Evolutionary conservation across 2,329 filamentous ascomycete species (phyloP), one percentile per base, ranked within the genome.

Genomic region (Xylaria sp.): DNA sequence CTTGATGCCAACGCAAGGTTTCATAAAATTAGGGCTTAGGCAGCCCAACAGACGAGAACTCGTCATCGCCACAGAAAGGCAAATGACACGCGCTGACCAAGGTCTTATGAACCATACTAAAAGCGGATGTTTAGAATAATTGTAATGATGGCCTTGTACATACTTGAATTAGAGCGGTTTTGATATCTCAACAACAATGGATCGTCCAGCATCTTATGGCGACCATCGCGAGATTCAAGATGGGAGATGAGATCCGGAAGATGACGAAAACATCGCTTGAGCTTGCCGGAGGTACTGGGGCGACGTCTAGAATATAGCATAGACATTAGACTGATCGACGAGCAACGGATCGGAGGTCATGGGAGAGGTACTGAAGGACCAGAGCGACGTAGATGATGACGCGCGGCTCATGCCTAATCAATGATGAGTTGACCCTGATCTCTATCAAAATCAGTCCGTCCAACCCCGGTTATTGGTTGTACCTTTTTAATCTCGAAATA

Each of bases 141-240:
- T 66, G 28, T 73, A 73, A 73, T 73, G 65, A 68, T 53, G 64
- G 60, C 58, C 38, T 63, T 72, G 71, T 73, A 73, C 60, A 71
- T 71, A 71, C 6, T 66, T 69, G 54, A 68, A 62, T 56, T 68
- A 60, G 63, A 70, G 57, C 56, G 57, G 65, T 33, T 57, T 65
- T 62, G 59, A 67, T 51, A 69, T 15, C 28, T 6, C 57, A 54
- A 42, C n/a, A 38, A 5, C 6, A 6, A 38, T 40, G 15, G 17
- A 26, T 31, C 33, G 20, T 36, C 20, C 6, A 33, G 31, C 53
- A 13, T 54, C 31, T 15, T 15, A 23, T 4, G 53, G 23, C 53
- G 33, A 38, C n/a, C n/a, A 23, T 23, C 6, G 11, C 17, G 5
- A 38, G 31, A 7, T n/a, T 20, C 31, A n/a, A n/a, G 28, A 36